These are phyloP conservation scores for Plectosphaerella sp. DNA, from an alignment of 2,329 filamentous ascomycete species.

Conservation along the genomic window DNA sequence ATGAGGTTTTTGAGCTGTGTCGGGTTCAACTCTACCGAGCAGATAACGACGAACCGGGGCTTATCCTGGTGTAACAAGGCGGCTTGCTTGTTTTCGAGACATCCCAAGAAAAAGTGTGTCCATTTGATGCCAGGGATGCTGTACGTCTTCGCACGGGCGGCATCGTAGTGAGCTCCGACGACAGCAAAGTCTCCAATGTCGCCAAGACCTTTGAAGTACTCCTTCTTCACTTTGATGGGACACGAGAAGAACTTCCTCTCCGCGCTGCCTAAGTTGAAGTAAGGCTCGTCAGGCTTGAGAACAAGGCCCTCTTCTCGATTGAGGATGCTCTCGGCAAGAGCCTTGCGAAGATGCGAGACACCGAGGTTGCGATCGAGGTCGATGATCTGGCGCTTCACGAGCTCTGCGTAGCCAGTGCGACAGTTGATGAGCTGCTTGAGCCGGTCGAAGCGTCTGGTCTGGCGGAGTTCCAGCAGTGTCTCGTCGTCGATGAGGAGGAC, in stretches of 20 bases:
- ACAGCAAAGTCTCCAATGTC: constrained; percentile 81
- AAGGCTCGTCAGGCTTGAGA: constrained; percentile 74
- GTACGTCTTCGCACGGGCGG: constrained; percentile 54
- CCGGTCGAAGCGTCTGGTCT: constrained; percentile 56
- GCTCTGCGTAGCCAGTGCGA: constrained; percentile 57
- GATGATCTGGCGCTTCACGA: constrained; percentile 63
- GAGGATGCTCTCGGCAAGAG: constrained; percentile 64
- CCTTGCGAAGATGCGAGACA: constrained; percentile 49
- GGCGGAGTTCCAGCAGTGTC: constrained; percentile 44
- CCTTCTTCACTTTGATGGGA: constrained; percentile 84
- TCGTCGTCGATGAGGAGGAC: constrained; percentile 48
- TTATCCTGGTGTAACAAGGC: constrained; percentile 44
- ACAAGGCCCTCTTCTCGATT: constrained; percentile 73
- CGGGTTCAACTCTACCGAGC: constrained; percentile 53
- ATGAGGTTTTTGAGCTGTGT: constrained; percentile 47
- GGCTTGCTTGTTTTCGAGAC: constrained; percentile 63
- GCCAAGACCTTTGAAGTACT: constrained; percentile 72
- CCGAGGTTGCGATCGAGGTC: constrained; percentile 56
- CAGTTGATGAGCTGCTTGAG: constrained; percentile 50
- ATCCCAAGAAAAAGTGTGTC: constrained; percentile 80
- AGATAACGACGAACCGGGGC: constrained; percentile 64
- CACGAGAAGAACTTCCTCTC: constrained; percentile 34
- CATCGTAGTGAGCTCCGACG: constrained; percentile 69
- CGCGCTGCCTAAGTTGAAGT: constrained; percentile 53
- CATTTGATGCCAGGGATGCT: constrained; percentile 55